Evolutionary conservation across 164 flowering plant genomes (phyloP).

Genomic region (Tinospora cordifolia): DNA sequence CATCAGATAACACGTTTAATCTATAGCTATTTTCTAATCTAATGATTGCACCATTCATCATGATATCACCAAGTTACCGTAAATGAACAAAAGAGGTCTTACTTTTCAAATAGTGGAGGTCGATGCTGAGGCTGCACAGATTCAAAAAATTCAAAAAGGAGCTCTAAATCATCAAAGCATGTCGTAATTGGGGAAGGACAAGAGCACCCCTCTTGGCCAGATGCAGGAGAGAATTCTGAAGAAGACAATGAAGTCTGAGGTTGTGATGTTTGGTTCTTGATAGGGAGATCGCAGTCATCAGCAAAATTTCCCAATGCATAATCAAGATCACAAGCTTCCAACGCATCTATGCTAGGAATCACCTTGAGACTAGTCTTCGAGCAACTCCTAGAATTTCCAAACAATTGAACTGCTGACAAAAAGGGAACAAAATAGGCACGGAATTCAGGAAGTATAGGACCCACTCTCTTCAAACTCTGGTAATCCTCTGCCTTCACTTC

Average conservation of each 20-base stretch:
- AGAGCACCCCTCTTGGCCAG: conserved; percentile 12
- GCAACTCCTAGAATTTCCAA: conserved; percentile 25
- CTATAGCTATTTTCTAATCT: neutral
- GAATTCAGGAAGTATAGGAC: conserved; percentile 24
- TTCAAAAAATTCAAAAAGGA: conserved; percentile 69
- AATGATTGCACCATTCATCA: neutral
- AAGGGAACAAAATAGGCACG: conserved; percentile 67
- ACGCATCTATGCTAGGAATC: conserved; percentile 13
- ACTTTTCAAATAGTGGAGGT: conserved; percentile 60
- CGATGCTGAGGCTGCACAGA: conserved; percentile 55
- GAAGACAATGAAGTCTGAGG: conserved; percentile 1
- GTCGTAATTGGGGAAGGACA: conserved; percentile 9
- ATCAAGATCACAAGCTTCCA: conserved; percentile 11
- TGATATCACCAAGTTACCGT: neutral
- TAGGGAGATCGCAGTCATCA: conserved; percentile 15
- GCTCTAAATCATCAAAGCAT: conserved; percentile 33
- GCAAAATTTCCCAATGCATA: conserved; percentile 16
- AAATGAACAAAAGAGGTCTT: conserved; percentile 15
- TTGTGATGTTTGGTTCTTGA: conserved; percentile 11
- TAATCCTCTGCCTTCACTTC: conserved; percentile 47
- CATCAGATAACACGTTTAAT: neutral
- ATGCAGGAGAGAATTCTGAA: conserved; percentile 14
- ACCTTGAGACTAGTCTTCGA: conserved; percentile 6
- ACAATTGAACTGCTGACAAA: conserved; percentile 74
- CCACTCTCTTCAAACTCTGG: conserved; percentile 27